These are phyloP conservation scores for Olyra latifolia DNA, from an alignment of 176 grass and related monocot species.

Conservation along the genomic window DNA sequence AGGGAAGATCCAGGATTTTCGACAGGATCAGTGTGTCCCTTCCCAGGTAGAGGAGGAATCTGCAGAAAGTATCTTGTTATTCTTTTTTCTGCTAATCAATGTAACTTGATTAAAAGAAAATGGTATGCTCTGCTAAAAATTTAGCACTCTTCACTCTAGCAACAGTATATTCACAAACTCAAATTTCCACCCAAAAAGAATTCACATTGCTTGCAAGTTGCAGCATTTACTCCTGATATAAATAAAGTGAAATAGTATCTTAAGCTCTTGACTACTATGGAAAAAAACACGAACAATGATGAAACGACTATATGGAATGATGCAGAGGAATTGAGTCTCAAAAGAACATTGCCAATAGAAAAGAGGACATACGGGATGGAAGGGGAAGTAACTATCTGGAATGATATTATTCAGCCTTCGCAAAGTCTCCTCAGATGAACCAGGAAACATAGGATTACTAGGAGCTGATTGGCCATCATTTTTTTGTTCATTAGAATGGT, in stretches of 20 bases:
- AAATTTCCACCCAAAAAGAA: not conserved
- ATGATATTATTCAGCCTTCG: conserved; percentile 64
- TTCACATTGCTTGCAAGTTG: not conserved
- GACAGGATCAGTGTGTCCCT: conserved; percentile 42
- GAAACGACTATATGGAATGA: not conserved
- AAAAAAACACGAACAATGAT: conserved; percentile 9
- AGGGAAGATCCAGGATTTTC: conserved; percentile 61
- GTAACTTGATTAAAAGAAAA: conserved; percentile 3
- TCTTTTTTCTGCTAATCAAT: conserved; percentile 11
- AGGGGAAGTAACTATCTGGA: conserved; percentile 87
- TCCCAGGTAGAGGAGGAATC: conserved; percentile 67
- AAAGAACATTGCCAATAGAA: conserved; percentile 25
- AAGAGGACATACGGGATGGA: conserved; percentile 65
- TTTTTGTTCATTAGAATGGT: conserved; percentile 40
- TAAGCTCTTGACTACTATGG: not conserved
- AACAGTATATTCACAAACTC: conserved; percentile 8
- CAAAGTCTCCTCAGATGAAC: conserved; percentile 52
- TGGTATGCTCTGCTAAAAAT: conserved; percentile 12
- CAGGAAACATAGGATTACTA: conserved; percentile 38
- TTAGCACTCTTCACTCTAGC: not conserved
- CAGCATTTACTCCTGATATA: conserved; percentile 8
- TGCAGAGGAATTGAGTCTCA: not conserved
- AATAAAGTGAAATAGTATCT: conserved; percentile 24
- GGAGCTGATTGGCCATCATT: conserved; percentile 40
- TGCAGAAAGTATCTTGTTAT: conserved; percentile 45